Percentiles rank a stretch among this genome's conserved stretches.
phyloP scores from a whole-genome alignment of 2,329 filamentous ascomycete species.

The Aotearoamyces nothofagi region DNA sequence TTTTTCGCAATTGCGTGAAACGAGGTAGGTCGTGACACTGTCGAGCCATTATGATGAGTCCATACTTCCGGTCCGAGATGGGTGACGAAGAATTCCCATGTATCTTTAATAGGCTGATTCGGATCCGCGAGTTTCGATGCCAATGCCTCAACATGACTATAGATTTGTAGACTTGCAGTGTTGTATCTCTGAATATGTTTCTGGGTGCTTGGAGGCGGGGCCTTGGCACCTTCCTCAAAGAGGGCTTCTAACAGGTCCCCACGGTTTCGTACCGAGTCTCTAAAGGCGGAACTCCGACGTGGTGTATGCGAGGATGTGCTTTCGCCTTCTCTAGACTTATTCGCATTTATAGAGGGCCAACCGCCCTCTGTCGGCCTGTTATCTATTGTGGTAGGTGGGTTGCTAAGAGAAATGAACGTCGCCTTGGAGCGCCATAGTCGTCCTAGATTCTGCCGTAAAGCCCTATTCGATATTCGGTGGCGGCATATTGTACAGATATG shows the following conservation, averaged over 20 bases:
- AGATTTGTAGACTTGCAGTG: constrained; percentile 10
- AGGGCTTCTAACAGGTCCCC: constrained; percentile 17
- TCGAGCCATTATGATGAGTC: constrained; percentile 4
- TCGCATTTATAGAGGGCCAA: neutral
- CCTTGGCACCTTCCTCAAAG: constrained; percentile 14
- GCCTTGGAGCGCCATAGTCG: constrained; percentile 12
- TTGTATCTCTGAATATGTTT: constrained; percentile 2
- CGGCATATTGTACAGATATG: constrained; percentile 17
- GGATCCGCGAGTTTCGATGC: constrained; percentile 13
- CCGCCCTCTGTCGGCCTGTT: constrained; percentile 2
- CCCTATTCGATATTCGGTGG: constrained; percentile 7
- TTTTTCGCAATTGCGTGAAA: constrained; percentile 6
- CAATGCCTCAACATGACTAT: constrained; percentile 13
- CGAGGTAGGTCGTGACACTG: constrained; percentile 7
- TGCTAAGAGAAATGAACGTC: constrained; percentile 14
- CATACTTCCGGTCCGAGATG: constrained; percentile 16
- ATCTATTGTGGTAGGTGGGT: constrained; percentile 6
- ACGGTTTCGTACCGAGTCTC: constrained; percentile 1
- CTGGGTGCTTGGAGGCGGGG: constrained; percentile 3
- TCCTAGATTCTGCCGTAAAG: constrained; percentile 6
- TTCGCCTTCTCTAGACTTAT: neutral
- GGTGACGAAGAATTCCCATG: constrained; percentile 18
- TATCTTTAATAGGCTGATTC: constrained; percentile 7
- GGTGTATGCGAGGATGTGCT: neutral
- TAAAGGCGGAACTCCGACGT: too few species aligned